phyloP scores from a whole-genome alignment of 306 rosid genomes.

The Prunus davidiana region DNA sequence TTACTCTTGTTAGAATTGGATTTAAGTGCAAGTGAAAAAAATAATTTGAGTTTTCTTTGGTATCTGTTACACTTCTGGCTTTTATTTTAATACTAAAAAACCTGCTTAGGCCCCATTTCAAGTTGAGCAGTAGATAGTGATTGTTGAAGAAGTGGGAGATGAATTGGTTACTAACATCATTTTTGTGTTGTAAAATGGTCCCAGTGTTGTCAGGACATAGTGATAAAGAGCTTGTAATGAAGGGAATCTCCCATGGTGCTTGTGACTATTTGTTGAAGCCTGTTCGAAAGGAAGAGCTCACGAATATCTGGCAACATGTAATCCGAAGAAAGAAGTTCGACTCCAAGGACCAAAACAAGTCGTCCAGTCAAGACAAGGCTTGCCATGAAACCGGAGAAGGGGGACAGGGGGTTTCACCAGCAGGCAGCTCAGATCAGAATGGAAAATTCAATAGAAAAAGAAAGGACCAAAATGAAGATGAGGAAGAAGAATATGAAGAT shows the following conservation, averaged over 20 bases:
- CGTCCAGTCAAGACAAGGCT: constrained; percentile 24
- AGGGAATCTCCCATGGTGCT: constrained; percentile 80
- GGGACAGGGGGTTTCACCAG: constrained; percentile 30
- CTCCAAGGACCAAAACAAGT: constrained; percentile 38
- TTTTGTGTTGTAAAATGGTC: constrained; percentile 16
- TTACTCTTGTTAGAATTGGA: constrained; percentile 3
- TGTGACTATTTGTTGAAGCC: constrained; percentile 86
- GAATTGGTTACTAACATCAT: constrained; percentile 5
- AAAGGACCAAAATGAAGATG: constrained; percentile 55
- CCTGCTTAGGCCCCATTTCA: neutral
- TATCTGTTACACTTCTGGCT: too few species aligned
- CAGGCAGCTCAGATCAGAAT: constrained; percentile 31
- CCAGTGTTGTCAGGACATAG: constrained; percentile 77
- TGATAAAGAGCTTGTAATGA: constrained; percentile 75
- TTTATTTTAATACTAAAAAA: neutral
- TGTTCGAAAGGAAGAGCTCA: constrained; percentile 67
- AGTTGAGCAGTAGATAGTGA: neutral
- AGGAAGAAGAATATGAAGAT: constrained; percentile 54
- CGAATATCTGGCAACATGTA: constrained; percentile 91
- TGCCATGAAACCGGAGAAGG: constrained; percentile 19
- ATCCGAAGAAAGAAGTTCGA: constrained; percentile 58
- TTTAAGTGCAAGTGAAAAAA: neutral
- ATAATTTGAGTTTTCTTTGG: neutral
- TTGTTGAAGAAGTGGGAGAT: constrained; percentile 3
- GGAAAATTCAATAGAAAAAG: constrained; percentile 37